Base-by-base conservation (phyloP, 1,139 yeast genomes). In the Scheffersomyces lignicola region DNA sequence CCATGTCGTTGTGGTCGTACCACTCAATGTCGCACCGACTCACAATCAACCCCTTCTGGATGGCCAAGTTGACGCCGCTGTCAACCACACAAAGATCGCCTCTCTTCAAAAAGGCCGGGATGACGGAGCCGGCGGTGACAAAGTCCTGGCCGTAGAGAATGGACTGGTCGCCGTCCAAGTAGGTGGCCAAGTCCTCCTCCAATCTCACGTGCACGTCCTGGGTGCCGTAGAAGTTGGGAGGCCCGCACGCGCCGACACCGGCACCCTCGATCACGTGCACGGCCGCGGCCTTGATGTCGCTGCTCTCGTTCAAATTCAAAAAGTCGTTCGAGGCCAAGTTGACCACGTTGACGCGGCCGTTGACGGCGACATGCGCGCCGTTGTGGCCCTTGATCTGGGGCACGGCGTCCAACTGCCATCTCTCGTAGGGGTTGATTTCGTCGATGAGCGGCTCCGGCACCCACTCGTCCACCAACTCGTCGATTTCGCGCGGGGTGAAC, bases 221-320 rank as follows among this genome's bases (percentile, higher is more conserved):
- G 44, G 92, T 85, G 41, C 98, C 99, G 60, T 90, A 92, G 51
- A 92, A 92, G 41, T 95, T 95, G 28, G 97, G 96, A 3, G 99
- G 97, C 18, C 97, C 97, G 69, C 99, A 92, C 1, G 97, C 94
- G 44, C 99, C 98, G 34, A 92, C 97, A 53, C 99, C 99, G 39
- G 85, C 80, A 38, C 71, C 69, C 31, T 70, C 68, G 42, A 92
- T 80, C 20, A 80, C 73, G 18, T 65, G 57, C 38, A 75, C 70
- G 4, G 92, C 89, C 12, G 70, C 75, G n/a, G 68, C 59, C 39
- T 67, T 68, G 25, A 89, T 68, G 12, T 45, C 56, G 12, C 62
- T 60, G 47, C 74, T 65, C 29, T 62, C 60, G 35, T 78, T 73
- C 54, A 85, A 65, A 48, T 76, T 73, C 49, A 88, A 69, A 44